Conservation (phyloP, 768 basidiomycete genomes). For the Lanmaoa pseudosensibilis region DNA sequence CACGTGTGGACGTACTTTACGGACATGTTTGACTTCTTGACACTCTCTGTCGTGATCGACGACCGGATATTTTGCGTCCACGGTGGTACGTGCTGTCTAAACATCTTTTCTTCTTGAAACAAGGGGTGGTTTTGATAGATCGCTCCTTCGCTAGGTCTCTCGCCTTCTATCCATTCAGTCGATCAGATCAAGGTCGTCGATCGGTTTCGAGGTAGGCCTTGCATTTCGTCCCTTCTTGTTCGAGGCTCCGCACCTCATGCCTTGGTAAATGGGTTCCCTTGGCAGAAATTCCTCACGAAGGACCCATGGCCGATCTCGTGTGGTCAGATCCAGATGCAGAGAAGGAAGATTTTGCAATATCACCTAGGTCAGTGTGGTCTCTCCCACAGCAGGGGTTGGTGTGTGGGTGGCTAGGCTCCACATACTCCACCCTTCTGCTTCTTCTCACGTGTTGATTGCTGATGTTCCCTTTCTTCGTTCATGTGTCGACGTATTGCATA, state of each 20-base stretch:
- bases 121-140: conserved; percentile 1
- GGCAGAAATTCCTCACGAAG: conserved; percentile 97
- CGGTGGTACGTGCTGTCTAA: conserved; percentile 60
- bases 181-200: conserved; percentile 99
- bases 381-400: conserved; percentile 4
- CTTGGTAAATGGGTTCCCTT: conserved; percentile 8
- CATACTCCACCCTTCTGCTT: conserved; percentile 11
- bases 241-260: conserved; percentile 24
- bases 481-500: not conserved
- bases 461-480: conserved; percentile 3
- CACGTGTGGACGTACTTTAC: conserved; percentile 99
- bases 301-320: conserved; percentile 98
- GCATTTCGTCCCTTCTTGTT: conserved; percentile 21
- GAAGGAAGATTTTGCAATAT: conserved; percentile 99
- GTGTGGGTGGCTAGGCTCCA: conserved; percentile 10
- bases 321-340: conserved; percentile 99
- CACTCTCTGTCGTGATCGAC: conserved; percentile 96
- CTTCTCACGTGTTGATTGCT: conserved; percentile 9
- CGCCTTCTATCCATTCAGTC: conserved; percentile 97
- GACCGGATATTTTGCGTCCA: conserved; percentile 99
- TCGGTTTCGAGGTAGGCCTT: conserved; percentile 81
- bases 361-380: conserved; percentile 70
- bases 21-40: conserved; percentile 99
- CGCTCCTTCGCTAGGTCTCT: conserved; percentile 62
- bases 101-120: not conserved